Evolutionary conservation across 78 protist genomes (phyloP).

Genomic region (Cavenderia fasciculata): DNA sequence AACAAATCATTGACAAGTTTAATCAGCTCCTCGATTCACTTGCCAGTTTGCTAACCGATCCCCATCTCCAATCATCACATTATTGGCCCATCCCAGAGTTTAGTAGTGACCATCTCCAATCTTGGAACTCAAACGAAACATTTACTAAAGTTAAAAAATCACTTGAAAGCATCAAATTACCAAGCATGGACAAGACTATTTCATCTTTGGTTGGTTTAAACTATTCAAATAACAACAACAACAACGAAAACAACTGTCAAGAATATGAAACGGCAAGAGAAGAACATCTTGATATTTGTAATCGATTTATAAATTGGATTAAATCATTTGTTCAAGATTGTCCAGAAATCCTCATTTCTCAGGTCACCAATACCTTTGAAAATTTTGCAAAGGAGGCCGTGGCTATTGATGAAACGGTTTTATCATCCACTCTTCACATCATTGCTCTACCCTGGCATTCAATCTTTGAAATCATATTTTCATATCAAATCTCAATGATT

Average conservation of each 20-base stretch:
- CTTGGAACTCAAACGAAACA: slow-evolving; percentile 19
- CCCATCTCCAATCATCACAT: not conserved
- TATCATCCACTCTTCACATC: not conserved
- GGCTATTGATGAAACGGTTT: not conserved
- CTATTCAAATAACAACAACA: not conserved
- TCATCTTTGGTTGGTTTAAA: slow-evolving; percentile 1
- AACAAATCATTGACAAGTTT: not conserved
- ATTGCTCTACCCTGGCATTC: slow-evolving; percentile 59
- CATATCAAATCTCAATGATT: slow-evolving; percentile 36
- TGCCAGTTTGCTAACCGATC: not conserved
- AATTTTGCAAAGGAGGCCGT: not conserved
- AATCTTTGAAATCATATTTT: slow-evolving; percentile 33
- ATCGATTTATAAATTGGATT: slow-evolving; percentile 13
- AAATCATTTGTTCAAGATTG: not conserved
- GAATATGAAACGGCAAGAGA: not conserved
- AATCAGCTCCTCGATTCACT: slow-evolving; percentile 19
- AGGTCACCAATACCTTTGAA: slow-evolving; percentile 17
- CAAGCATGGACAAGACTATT: slow-evolving; percentile 19
- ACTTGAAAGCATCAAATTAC: not conserved
- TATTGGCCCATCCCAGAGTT: slow-evolving; percentile 68
- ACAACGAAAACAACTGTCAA: not conserved
- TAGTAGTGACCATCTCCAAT: not conserved
- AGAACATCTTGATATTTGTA: not conserved
- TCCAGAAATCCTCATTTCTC: not conserved
- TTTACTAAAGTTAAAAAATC: not conserved